Evolutionary conservation across 2,329 filamentous ascomycete genomes (phyloP), one percentile per base, ranked within the genome.

Genomic region (Ceratocystis diversiconidia): DNA sequence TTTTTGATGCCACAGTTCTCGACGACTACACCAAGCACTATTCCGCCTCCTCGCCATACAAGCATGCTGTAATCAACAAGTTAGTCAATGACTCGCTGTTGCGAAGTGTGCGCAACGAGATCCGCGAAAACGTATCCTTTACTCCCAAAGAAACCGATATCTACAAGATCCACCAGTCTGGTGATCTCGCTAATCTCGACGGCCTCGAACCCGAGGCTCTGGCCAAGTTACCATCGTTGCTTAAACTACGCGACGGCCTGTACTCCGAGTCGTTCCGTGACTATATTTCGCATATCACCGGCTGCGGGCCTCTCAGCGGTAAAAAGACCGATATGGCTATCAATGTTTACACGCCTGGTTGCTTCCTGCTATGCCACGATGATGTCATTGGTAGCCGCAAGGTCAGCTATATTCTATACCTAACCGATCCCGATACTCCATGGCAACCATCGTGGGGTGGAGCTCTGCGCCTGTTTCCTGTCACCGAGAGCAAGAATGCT

Each of bases 131-230:
- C 73, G 89, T 99, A 70, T 86, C 89, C 70, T 99, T 99, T 78
- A 96, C 94, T 12, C 92, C 92, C 71, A 99, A 99, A 76, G 94
- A 99, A 76, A 99, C 94, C 61, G 94, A 99, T 75, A 99, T 99
- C 71, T 99, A 99, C 83, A 96, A 95, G 77, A 97, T 99, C 73
- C 92, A 96, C 81, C 94, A 99, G 79, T 97, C 92, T 3, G 94
- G 94, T 70, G 94, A 99, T 74, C 82, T 99, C 43, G 94, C 94
- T 60, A 99, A 99, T 76, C 85, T 99, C 67, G 92, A 96, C 75
- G 94, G 94, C 28, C 83, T 99, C 55, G 90, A 95, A 68, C 87
- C 95, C 73, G 85, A 86, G 6, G 91, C 92, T 5, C 82, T 97
- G 65, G 82, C 87, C 68, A 91, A 90, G 73, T 79, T 99, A 15